Evolutionary conservation across 202 grass and related monocot genomes (phyloP), one percentile per base, ranked within the genome.

Genomic region (Cymbopogon flexuosus): DNA sequence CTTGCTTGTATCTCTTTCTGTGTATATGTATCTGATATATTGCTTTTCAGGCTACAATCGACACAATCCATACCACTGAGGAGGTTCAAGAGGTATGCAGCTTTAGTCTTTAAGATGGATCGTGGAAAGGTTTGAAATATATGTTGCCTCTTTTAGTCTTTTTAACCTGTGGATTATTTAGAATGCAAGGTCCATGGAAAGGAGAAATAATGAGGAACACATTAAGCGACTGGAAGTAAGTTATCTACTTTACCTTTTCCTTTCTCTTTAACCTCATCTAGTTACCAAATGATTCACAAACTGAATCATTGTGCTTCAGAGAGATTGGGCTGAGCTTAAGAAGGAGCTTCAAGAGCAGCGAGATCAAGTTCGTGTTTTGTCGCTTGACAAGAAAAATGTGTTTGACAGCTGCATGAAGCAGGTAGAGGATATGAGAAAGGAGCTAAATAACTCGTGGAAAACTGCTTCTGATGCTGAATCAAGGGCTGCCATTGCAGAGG

Each of bases 291-390:
- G 59, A 16, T 54, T 85, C 36, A 70, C 67, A 68, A 35, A 60
- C 51, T 58, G 4, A 58, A 70, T 62, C 3, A 5, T 76, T 80
- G 3, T 33, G 2, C 59, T 77, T 82, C 59, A 99, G 96, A 92
- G 87, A 80, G 96, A 99, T 67, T 99, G 96, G 96, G 96, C 96
- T 67, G 92, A 99, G 73, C 72, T 88, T 72, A 99, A 95, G 60
- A 93, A 91, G 75, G 96, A 99, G 73, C 87, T 95, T 89, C 96
- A 99, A 80, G 96, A 95, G 75, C 90, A 95, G 70, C 78, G 88
- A 5, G 96, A 99, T 89, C 88, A 86, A 74, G 90, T 93, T 78
- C 92, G 92, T 19, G 71, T 86, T 76, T 67, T 99, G 60, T 87
- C 88, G 70, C 86, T 90, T 75, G 92, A 93, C 22, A 99, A 91